phyloP scores from a whole-genome alignment of 2,329 filamentous ascomycete species.

The Domatiomyces globalis region DNA sequence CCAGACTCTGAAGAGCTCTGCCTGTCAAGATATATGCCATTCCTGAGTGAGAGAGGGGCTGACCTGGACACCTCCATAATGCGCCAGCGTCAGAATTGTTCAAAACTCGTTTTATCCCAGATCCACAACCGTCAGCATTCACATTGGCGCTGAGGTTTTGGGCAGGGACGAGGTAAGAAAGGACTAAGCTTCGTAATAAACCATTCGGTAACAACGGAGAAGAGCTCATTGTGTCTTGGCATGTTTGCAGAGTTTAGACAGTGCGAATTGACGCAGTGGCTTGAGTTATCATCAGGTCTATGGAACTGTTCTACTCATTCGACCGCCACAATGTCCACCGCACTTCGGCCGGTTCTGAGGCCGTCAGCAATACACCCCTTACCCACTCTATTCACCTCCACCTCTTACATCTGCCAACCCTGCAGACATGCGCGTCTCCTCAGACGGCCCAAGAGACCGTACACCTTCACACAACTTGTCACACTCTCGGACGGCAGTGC shows the following conservation, averaged over 20 bases:
- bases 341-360: conserved; percentile 15
- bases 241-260: not conserved
- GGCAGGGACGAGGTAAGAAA: not conserved
- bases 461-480: conserved; percentile 93
- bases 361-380: conserved; percentile 12
- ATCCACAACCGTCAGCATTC: not conserved
- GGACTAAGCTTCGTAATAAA: no score
- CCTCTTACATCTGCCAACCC: conserved; percentile 41
- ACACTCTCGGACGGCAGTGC: conserved; percentile 83
- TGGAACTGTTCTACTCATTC: not conserved
- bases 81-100: not conserved
- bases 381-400: conserved; percentile 12
- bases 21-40: not conserved
- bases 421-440: conserved; percentile 73
- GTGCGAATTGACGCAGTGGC: not conserved
- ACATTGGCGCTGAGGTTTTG: not conserved
- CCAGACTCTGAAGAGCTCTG: not conserved
- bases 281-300: not conserved
- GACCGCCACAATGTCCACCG: conserved; percentile 7
- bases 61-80: not conserved
- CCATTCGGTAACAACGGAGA: not conserved
- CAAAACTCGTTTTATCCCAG: not conserved
- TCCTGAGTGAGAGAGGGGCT: not conserved
- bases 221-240: not conserved
- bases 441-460: conserved; percentile 75